Base-by-base conservation (phyloP, 306 rosid genomes). In the Dicorynia guianensis region DNA sequence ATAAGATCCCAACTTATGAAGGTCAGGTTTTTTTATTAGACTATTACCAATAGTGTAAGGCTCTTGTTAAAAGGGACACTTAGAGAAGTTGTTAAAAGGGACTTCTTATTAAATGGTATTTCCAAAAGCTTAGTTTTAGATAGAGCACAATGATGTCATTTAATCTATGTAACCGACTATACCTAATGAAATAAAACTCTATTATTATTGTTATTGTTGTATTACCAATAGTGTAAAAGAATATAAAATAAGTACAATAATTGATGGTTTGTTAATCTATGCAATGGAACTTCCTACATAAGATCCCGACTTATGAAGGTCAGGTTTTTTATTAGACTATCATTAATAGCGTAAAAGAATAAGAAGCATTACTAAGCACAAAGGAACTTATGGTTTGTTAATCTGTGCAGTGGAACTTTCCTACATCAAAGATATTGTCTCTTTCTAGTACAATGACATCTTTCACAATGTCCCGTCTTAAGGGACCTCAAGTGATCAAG, bases 311-410 rank as follows among this genome's bases (percentile, higher is more conserved):
- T 18, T 12, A 53, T 19, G 53, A 47, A 34, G 19, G 17, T 66
- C 62, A 79, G 78, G 63, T n/a, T 70, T 70, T 53, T 12, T 63
- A 60, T 34, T 50, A 63, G 2, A 46, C 54, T 56, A 33, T 43
- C 74, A 76, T 11, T 8, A 34, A 63, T 3, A 67, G 42, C 7
- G 64, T 9, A 25, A 25, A 25, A 25, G 30, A 25, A 25, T 25
- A 60, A 12, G 30, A 53, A 54, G 17, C 35, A 56, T 14, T 67
- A 83, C 79, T 70, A 56, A 25, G 13, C 46, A 58, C 8, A 44
- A 63, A 64, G 64, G 78, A 67, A 77, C 55, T 39, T 50, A 48
- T 74, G 74, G 71, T 76, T 78, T 70, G 5, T 63, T 74, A 53
- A 42, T 76, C 25, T 61, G 20, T 58, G 55, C 72, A 52, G 56